phyloP scores from a whole-genome alignment of 768 basidiomycete genomes.

The Mycena filopes region DNA sequence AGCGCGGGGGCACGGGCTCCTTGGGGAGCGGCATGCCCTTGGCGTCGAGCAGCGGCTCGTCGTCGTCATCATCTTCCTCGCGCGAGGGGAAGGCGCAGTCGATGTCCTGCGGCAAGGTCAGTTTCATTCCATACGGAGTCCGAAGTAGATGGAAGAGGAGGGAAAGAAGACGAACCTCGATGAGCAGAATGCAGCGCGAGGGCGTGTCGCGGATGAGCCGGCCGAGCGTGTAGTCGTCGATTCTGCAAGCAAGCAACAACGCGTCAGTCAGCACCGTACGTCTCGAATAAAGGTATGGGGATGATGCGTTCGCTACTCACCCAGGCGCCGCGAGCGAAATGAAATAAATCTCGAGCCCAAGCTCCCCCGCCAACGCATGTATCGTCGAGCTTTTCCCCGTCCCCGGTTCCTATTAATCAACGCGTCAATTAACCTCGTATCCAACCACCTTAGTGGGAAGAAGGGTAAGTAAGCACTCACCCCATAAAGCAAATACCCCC shows the following conservation, averaged over 20 bases:
- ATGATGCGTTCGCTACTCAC: too few relatives aligned
- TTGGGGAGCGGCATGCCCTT: constrained; percentile 24
- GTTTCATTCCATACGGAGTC: too few relatives aligned
- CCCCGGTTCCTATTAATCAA: constrained; percentile 21
- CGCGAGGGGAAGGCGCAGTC: constrained; percentile 41
- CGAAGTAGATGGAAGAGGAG: too few relatives aligned
- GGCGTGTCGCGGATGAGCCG: constrained; percentile 39
- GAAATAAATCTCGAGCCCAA: constrained; percentile 69
- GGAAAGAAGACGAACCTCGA: constrained; percentile 37
- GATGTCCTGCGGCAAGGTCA: constrained; percentile 40
- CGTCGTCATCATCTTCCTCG: constrained; percentile 38
- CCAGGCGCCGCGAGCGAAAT: constrained; percentile 40
- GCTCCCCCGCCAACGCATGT: constrained; percentile 54
- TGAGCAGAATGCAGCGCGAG: constrained; percentile 32
- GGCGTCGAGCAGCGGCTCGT: constrained; percentile 29
- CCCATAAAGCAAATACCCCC: constrained; percentile 35
- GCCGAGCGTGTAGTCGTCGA: constrained; percentile 45
- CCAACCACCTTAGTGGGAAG: too few relatives aligned
- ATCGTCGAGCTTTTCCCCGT: constrained; percentile 18
- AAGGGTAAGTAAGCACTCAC: constrained; percentile 1
- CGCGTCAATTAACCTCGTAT: background rate
- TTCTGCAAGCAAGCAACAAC: constrained; percentile 30
- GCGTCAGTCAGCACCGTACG: constrained; percentile 11
- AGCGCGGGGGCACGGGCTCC: constrained; percentile 23
- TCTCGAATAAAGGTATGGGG: background rate